Evolutionary conservation across 2,329 filamentous ascomycete genomes (phyloP), one percentile per base, ranked within the genome.

Genomic region (Orbilia quercus): DNA sequence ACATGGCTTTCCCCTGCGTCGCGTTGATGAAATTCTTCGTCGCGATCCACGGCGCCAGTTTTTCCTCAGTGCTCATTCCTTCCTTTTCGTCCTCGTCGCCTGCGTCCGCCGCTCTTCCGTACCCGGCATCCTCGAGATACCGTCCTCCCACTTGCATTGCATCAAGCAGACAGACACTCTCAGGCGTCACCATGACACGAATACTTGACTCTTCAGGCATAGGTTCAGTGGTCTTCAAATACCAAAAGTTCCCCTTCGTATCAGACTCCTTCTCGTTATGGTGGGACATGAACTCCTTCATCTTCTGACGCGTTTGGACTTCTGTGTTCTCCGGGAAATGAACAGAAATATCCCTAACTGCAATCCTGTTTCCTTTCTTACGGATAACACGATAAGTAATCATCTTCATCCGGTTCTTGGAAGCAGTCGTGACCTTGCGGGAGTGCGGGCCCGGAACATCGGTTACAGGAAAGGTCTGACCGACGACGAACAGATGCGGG

Each of bases 21-120:
- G 95, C 95, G 76, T 97, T 91, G 70, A 97, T 86, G 81, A 99
- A 99, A 74, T 96, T 96, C 82, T 96, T 96, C 58, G 92, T 96
- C 0, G 92, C 94, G 77, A 94, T 92, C 95, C 95, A 99, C 0
- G 95, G 95, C 0, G 94, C 92, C 82, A 99, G 88, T 79, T 93
- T 91, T 80, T 94, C 88, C 66, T 88, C 80, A 1, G 78, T 78
- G 78, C 82, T 84, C 79, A 82, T 84, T 38, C 78, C 77, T 3
- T 79, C 80, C 75, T 83, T 77, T 18, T 78, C 79, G 7, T 82
- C 83, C 2, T 83, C 83, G 4, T 81, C 81, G 1, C 82, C 83
- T 0, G 84, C 84, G 2, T 83, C 83, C 40, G 86, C 82, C 79
- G 87, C 86, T 78, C 82, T 87, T 73, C 91, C 91, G 80, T 94